These are phyloP conservation scores for Lecanosticta acicola DNA, from an alignment of 2,329 filamentous ascomycete species.

Conservation along the genomic window DNA sequence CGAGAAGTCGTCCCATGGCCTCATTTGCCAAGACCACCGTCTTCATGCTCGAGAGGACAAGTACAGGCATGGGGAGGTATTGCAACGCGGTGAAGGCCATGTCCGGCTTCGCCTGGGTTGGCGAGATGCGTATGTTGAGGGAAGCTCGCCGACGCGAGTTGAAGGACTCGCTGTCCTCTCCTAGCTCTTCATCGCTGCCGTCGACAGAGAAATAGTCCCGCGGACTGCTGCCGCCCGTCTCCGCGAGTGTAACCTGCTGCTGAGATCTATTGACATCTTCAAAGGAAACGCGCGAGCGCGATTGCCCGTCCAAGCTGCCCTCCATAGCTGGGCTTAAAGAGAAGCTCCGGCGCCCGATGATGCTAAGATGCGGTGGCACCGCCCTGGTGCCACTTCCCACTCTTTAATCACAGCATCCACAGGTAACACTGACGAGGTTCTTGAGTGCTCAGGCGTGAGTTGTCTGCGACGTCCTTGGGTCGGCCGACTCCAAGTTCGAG, in stretches of 20 bases:
- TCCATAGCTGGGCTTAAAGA: too few species aligned
- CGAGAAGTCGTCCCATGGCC: slow-evolving; percentile 65
- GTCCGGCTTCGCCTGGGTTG: slow-evolving; percentile 27
- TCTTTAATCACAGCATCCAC: neutral
- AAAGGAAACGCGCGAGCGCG: slow-evolving; percentile 9
- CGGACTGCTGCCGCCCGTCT: neutral
- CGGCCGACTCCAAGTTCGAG: neutral
- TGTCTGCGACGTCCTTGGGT: neutral
- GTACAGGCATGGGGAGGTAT: slow-evolving; percentile 65
- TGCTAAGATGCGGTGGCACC: neutral
- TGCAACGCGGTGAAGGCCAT: slow-evolving; percentile 63
- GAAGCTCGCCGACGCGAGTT: slow-evolving; percentile 22
- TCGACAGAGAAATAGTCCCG: slow-evolving; percentile 29
- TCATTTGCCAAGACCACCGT: slow-evolving; percentile 70
- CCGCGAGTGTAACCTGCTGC: neutral
- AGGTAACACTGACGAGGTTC: neutral
- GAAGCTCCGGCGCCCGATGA: neutral
- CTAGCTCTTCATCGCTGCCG: slow-evolving; percentile 21
- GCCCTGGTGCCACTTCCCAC: neutral
- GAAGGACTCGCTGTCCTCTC: slow-evolving; percentile 16
- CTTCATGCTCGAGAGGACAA: slow-evolving; percentile 64
- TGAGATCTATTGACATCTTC: neutral
- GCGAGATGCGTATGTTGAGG: slow-evolving; percentile 32
- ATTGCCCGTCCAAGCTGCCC: neutral
- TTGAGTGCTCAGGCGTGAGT: neutral